A percentile compares a stretch with the other conserved stretches of the same genome.
Conservation (phyloP, 345 rosid species). For the Populus alba region DNA sequence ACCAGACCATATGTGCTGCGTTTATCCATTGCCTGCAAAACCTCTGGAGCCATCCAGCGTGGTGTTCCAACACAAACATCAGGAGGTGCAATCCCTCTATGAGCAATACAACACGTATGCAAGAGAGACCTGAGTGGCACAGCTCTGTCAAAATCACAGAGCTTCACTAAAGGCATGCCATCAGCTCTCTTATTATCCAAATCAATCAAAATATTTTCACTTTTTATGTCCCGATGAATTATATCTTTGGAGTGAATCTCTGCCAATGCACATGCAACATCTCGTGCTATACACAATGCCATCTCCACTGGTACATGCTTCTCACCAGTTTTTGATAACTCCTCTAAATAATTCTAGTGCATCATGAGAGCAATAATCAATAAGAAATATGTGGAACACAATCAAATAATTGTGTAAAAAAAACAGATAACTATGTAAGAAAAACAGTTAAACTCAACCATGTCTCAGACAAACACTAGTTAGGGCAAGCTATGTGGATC, state of each 20-base stretch:
- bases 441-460: neutral
- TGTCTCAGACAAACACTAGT: neutral
- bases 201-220: constrained; percentile 90
- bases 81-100: constrained; percentile 74
- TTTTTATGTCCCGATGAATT: constrained; percentile 93
- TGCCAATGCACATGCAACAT: constrained; percentile 67
- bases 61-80: constrained; percentile 94
- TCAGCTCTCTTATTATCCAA: constrained; percentile 51
- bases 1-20: constrained; percentile 68
- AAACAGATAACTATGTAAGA: neutral
- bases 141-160: constrained; percentile 94
- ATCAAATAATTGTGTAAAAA: neutral
- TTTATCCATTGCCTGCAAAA: constrained; percentile 67
- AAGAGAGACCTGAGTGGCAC: constrained; percentile 73
- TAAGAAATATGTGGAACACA: neutral
- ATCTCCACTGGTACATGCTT: constrained; percentile 60
- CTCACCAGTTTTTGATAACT: constrained; percentile 61
- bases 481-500: neutral
- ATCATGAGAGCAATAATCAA: constrained; percentile 9
- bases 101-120: constrained; percentile 83
- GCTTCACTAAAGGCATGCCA: constrained; percentile 67
- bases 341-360: constrained; percentile 61
- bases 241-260: constrained; percentile 86
- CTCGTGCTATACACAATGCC: constrained; percentile 66
- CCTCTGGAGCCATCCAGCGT: constrained; percentile 99